Base-by-base conservation (phyloP, 2,329 filamentous ascomycete genomes). In the Pestalotiopsis sp. region DNA sequence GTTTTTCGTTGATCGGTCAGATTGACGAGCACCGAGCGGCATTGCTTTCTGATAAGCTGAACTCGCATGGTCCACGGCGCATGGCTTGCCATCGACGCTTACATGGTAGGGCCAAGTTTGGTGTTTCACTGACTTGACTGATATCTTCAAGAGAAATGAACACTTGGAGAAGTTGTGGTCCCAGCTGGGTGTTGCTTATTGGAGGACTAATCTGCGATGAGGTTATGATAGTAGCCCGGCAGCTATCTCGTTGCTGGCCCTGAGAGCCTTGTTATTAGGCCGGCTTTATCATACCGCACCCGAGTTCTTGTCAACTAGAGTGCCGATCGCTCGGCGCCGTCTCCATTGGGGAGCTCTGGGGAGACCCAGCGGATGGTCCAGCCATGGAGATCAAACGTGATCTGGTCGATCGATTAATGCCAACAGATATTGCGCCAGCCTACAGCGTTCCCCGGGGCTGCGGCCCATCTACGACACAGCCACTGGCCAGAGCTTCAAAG, bases 361-460 rank as follows among this genome's bases (percentile, higher is more conserved):
- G 57, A 36, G 27, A 31, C 45, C 57, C 23, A 59, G 12, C 6
- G 57, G 25, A 59, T 36, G 57, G 36, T 62, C 36, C 31, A 59
- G 57, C 36, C 36, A 62, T 14, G 59, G 59, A 41, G 27, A 38
- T 62, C 59, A 62, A 62, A 62, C 59, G 17, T n/a, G 36, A 62
- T 39, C 59, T 39, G 27, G 59, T 41, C 59, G 59, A 62, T 62
- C 31, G n/a, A 12, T 36, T 36, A 25, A 39, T 39, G 31, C 59
- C n/a, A n/a, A 36, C 13, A 36, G 31, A 36, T 36, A 36, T 20
- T 56, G 49, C 49, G 49, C 49, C 49, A 56, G 49, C 49, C 14
- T 56, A 17, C 49, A 56, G 14, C 14, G 49, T 17, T 56, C 45
- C 45, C 45, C 45, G 7, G 17, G n/a, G 14, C 17, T 9, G 13